A percentile compares a stretch with the other conserved stretches of the same genome.
Conservation (phyloP, 2,329 filamentous ascomycete species). For the Cylindrodendrum hubeiense region DNA sequence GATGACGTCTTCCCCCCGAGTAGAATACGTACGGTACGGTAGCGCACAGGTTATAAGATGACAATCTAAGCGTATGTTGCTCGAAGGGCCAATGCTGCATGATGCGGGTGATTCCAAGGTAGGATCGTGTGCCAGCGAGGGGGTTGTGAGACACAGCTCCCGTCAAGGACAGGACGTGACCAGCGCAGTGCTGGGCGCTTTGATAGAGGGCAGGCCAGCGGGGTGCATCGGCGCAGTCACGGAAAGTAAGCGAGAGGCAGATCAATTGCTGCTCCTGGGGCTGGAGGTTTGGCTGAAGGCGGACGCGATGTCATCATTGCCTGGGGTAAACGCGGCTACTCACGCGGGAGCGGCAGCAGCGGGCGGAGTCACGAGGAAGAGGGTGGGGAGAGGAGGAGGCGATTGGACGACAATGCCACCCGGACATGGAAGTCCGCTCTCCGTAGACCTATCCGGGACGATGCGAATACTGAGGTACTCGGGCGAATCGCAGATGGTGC, state of each 20-base stretch:
- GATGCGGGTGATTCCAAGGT: conserved; percentile 22
- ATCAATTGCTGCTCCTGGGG: conserved; percentile 35
- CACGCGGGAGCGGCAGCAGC: conserved; percentile 18
- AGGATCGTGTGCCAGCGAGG: conserved; percentile 22
- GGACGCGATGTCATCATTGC: conserved; percentile 29
- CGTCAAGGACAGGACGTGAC: conserved; percentile 19
- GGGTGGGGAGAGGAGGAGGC: conserved; percentile 32
- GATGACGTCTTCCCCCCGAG: conserved; percentile 43
- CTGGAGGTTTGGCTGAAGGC: conserved; percentile 17
- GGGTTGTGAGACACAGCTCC: conserved; percentile 23
- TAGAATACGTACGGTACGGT: conserved; percentile 45
- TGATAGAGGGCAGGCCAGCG: conserved; percentile 13
- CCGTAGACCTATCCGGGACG: conserved; percentile 16
- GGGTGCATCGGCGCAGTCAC: conserved; percentile 28
- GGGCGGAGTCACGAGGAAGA: conserved; percentile 28
- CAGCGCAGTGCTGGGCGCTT: conserved; percentile 17
- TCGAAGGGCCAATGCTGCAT: conserved; percentile 15
- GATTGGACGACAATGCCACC: conserved; percentile 34
- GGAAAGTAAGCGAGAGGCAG: conserved; percentile 28
- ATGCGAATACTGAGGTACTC: conserved; percentile 1
- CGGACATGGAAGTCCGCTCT: conserved; percentile 44
- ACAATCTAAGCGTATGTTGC: conserved; percentile 23
- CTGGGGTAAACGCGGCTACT: conserved; percentile 34
- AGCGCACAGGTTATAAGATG: conserved; percentile 31
- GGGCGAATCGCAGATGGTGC: conserved; percentile 5